These are phyloP conservation scores for Vachellia pachyceras DNA, from an alignment of 306 rosid genomes.

Conservation along the genomic window DNA sequence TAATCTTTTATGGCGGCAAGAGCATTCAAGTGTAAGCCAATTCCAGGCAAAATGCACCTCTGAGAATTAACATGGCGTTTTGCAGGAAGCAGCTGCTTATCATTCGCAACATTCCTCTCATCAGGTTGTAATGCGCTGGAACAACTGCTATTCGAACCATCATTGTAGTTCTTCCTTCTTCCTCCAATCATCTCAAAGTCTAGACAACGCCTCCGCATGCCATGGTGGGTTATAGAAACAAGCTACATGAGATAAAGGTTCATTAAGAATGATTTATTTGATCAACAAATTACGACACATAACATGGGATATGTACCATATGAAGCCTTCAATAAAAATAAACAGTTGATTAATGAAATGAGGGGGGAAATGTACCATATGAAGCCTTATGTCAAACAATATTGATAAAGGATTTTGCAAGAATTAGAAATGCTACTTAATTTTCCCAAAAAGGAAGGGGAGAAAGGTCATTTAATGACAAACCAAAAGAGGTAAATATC, in stretches of 20 bases:
- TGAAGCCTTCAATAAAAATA: background rate
- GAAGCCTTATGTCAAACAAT: background rate
- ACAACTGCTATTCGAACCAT: constrained; percentile 52
- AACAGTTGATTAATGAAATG: background rate
- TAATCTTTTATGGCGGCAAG: constrained; percentile 63
- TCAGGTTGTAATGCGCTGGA: constrained; percentile 53
- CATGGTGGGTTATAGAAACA: constrained; percentile 62
- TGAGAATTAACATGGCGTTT: constrained; percentile 55
- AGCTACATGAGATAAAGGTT: constrained; percentile 51
- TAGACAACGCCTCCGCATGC: constrained; percentile 83
- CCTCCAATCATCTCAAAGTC: constrained; percentile 72
- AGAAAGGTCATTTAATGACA: constrained; percentile 4
- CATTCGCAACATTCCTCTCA: constrained; percentile 48
- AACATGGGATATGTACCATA: background rate
- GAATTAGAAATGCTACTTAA: constrained; percentile 12
- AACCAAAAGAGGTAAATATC: constrained; percentile 5
- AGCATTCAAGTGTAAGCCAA: constrained; percentile 88
- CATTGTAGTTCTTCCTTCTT: constrained; percentile 55
- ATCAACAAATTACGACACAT: background rate
- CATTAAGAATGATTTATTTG: constrained; percentile 17
- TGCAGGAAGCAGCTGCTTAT: constrained; percentile 51
- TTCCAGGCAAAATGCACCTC: constrained; percentile 68
- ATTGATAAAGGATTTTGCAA: constrained; percentile 13
- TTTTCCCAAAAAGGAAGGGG: background rate
- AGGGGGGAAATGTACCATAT: background rate